Evolutionary conservation across 163 green algal genomes (phyloP), one percentile per base, ranked within the genome.

Genomic region (Volvox carteri): DNA sequence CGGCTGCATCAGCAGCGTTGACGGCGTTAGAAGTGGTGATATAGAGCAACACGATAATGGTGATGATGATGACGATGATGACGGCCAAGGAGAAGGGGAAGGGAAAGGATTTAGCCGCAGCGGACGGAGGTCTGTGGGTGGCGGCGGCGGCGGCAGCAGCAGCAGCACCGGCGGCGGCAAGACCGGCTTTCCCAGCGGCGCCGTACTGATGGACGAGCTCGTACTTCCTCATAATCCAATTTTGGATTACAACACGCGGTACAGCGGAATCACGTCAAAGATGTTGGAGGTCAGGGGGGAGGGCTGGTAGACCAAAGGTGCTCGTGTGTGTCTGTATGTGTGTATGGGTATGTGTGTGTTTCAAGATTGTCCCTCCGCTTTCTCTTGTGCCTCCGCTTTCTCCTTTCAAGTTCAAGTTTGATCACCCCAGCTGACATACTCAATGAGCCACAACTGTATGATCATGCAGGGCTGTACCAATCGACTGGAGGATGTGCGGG

Each of bases 201-300:
- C 95, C 89, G 93, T 98, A 73, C 88, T 99, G 79, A 84, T 98
- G 62, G 97, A 99, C 54, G 92, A 97, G 90, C 92, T 99, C 81
- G 95, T 98, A 41, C 56, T 96, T 90, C 97, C 97, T 5, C 42
- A 94, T 28, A 95, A 95, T n/a, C 91, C 95, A 48, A 98, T 99
- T 81, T 95, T 91, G 1, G 95, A 99, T 91, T 99, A 99, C 93
- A 97, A 97, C 93, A 99, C 97, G 3, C 92, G 90, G 8, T 99
- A 95, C 91, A 96, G 90, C 16, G 97, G 97, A 56, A 99, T 99
- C 87, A 98, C 95, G 46, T 88, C 81, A 5, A 18, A 56, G 42
- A 87, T 87, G 81, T 33, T 87, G 23, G 30, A 67, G 79, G 78
- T 86, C 58, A 44, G 78, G 2, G 39, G n/a, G 28, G 77, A 25